Evolutionary conservation across 768 basidiomycete species (phyloP), one percentile per base, ranked within the genome.

Genomic region (Boletales sp.): DNA sequence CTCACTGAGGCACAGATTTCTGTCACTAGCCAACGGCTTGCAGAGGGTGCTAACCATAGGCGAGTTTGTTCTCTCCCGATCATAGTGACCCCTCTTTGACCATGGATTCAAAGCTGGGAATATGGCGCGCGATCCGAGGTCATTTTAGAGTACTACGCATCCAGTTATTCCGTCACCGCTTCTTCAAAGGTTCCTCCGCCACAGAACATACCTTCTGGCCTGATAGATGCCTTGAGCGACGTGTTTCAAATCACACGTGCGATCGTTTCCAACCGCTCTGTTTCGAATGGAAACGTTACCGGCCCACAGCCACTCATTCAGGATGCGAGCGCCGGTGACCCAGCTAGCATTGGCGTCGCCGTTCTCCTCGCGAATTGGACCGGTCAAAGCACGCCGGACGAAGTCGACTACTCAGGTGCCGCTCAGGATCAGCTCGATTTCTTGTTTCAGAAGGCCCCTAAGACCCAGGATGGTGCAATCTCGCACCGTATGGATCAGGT

Each of bases 401-500:
- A 69, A 19, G 68, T 78, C 10, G 72, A 84, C 57, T 91, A 84
- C 63, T 77, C 77, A 0, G 72, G 71, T 3, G 89, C 87, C 25
- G 87, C 86, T 18, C 66, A 54, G 45, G 78, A 81, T 52, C 86
- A 94, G 66, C 69, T 91, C 5, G 68, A 81, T 11, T 93, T 72
- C 59, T 62, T 92, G 33, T 68, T 84, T 19, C 59, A 73, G 31
- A 62, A 66, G 0, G 86, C 80, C 4, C 85, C 89, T 8, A 74
- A 72, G 56, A 85, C 88, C 1, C 50, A 55, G 2, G 86, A 90
- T 54, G 92, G 92, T 1, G 92, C 93, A 0, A 81, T 94, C 21
- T 90, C 87, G 9, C 92, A 94, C 63, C 78, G 89, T 0, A 68
- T 74, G 35, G 72, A 76, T 13, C 68, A 87, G 67, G 72, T 90